Base-by-base conservation (phyloP, 1,284 basidiomycete genomes). In the Butyriboletus regius region DNA sequence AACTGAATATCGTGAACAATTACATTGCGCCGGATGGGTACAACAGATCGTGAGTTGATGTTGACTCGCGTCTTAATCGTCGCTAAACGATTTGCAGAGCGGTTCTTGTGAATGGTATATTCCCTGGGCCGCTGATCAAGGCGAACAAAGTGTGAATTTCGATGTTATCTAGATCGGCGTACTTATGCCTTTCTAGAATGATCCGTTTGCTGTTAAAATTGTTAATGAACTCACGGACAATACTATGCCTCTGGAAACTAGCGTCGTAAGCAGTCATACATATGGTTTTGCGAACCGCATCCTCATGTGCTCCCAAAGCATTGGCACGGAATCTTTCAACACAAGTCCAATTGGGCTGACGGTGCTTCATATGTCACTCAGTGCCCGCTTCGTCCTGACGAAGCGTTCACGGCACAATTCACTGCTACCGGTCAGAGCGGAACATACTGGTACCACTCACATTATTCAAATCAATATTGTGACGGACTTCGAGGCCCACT, bases 401-500 rank as follows among this genome's bases (percentile, higher is more conserved):
- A 57, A 13, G 34, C 50, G 1, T 70, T 69, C 36, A 26, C 54
- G 15, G 44, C 70, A 34, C 37, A 22, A 5, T 70, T 68, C 46
- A 37, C 31, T 8, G 34, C 50, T 15, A 35, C 18, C 1, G 40
- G 46, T 15, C 68, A 67, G 39, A 62, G 43, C 2, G 66, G 68
- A 43, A 66, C 67, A 7, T 68, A 61, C 41, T 68, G 69, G 67
- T 68, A 68, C 35, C 69, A 68, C 41, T 70, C 69, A 4, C 64
- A 66, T 37, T 63, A 53, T 44, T 20, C 7, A 1, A 57, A 40
- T 18, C 64, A 66, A 35, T 75, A 77, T 48, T 75, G 73, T 46
- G 75, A 77, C 47, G 75, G 75, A n/a, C 63, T 76, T 31, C 67
- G 76, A 37, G 77, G 78, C 1, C 60, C 69, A 5, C 33, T 67